Evolutionary conservation across 2,329 filamentous ascomycete genomes (phyloP).

Genomic region (Curvularia hawaiiensis): DNA sequence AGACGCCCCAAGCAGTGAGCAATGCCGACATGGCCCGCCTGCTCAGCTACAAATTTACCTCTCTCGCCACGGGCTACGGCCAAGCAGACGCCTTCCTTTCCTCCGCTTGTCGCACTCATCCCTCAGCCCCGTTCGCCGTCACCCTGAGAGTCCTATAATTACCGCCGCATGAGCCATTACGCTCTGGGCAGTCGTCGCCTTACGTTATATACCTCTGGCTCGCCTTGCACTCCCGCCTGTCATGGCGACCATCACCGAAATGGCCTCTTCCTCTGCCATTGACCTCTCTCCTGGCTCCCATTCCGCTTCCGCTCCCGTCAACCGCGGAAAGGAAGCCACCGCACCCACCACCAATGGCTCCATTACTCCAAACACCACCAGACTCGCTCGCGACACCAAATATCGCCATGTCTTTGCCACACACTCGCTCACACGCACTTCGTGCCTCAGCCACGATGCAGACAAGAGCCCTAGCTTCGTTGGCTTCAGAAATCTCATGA

Average conservation of each 20-base stretch:
- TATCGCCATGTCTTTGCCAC: conserved; percentile 93
- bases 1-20: conserved; percentile 9
- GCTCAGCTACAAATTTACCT: conserved; percentile 9
- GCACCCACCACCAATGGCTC: conserved; percentile 21
- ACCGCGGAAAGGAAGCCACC: conserved; percentile 31
- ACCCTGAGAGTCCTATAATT: conserved; percentile 7
- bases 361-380: conserved; percentile 16
- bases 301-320: conserved; percentile 30
- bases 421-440: conserved; percentile 73
- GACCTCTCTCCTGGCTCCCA: conserved; percentile 28
- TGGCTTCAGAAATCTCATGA: conserved; percentile 95
- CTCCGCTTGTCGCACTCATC: conserved; percentile 20
- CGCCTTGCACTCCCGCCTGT: neutral
- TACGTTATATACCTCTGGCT: neutral
- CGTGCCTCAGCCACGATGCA: conserved; percentile 86
- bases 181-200: conserved; percentile 3
- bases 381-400: conserved; percentile 55
- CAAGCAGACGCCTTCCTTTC: conserved; percentile 28
- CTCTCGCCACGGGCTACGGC: conserved; percentile 18
- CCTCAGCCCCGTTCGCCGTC: conserved; percentile 16
- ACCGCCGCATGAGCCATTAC: conserved; percentile 12
- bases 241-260: conserved; percentile 43
- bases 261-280: conserved; percentile 31
- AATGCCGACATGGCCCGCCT: conserved; percentile 18
- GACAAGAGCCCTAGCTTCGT: conserved; percentile 78